Conservation (phyloP, 768 basidiomycete species). For the Leccinum arenicola region DNA sequence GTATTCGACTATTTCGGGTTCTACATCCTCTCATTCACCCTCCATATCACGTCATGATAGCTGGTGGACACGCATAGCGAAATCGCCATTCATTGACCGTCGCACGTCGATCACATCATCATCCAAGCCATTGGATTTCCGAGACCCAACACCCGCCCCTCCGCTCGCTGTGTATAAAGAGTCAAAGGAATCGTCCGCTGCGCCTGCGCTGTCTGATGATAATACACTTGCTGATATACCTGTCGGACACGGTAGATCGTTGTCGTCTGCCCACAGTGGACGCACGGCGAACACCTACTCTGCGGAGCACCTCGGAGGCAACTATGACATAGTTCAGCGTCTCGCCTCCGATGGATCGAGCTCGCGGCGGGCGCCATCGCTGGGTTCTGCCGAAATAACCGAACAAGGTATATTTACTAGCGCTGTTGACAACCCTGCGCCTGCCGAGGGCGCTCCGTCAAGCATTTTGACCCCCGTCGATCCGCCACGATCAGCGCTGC, state of each 20-base stretch:
- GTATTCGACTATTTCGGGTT: slow-evolving; percentile 43
- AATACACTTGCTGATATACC: slow-evolving; percentile 12
- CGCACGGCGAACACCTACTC: slow-evolving; percentile 66
- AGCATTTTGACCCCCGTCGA: slow-evolving; percentile 9
- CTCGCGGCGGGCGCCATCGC: slow-evolving; percentile 23
- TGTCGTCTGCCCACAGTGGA: slow-evolving; percentile 51
- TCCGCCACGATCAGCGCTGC: slow-evolving; percentile 18
- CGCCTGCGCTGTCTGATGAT: slow-evolving; percentile 15
- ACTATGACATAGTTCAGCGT: slow-evolving; percentile 69
- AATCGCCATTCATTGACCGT: slow-evolving; percentile 62
- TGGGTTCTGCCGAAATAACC: slow-evolving; percentile 24
- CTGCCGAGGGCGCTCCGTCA: slow-evolving; percentile 12
- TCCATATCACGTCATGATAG: slow-evolving; percentile 64
- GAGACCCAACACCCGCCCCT: slow-evolving; percentile 80
- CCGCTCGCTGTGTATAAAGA: slow-evolving; percentile 59
- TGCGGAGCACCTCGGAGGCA: slow-evolving; percentile 62
- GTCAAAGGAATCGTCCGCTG: slow-evolving; percentile 14
- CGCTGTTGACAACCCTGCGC: slow-evolving; percentile 3
- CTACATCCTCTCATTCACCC: slow-evolving; percentile 38
- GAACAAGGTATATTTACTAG: slow-evolving; percentile 15
- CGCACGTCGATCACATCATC: slow-evolving; percentile 41
- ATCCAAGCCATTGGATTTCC: slow-evolving; percentile 48
- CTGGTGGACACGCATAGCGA: slow-evolving; percentile 78
- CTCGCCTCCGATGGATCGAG: slow-evolving; percentile 30
- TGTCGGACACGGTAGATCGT: slow-evolving; percentile 31